These are phyloP conservation scores for Candida sojae DNA, from an alignment of 1,139 yeast species.

Conservation along the genomic window DNA sequence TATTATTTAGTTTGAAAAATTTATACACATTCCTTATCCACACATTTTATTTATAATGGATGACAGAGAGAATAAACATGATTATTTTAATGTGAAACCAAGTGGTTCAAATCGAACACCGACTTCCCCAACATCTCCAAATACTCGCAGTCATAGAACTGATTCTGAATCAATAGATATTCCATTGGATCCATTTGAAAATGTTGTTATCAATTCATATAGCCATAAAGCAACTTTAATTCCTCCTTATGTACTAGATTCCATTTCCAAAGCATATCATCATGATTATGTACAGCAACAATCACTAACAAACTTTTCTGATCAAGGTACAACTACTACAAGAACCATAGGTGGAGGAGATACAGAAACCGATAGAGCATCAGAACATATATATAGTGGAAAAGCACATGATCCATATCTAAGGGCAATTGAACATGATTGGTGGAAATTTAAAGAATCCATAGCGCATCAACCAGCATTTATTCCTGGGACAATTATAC, in stretches of 20 bases:
- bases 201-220: constrained; percentile 32
- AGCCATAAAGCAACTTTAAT: constrained; percentile 40
- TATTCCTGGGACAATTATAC: constrained; percentile 26
- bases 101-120: background rate
- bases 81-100: background rate
- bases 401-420: constrained; percentile 36
- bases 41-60: background rate
- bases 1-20: no score
- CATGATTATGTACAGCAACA: constrained; percentile 29
- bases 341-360: background rate
- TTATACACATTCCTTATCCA: no score
- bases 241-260: constrained; percentile 63
- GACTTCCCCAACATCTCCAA: background rate
- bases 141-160: background rate
- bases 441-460: constrained; percentile 39
- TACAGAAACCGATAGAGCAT: constrained; percentile 20
- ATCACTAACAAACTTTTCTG: constrained; percentile 8
- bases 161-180: constrained; percentile 6
- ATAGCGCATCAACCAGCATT: constrained; percentile 40
- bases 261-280: constrained; percentile 48
- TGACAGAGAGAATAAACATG: background rate
- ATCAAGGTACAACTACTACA: background rate
- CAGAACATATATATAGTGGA: constrained; percentile 1
- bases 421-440: constrained; percentile 36
- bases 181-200: constrained; percentile 25